Evolutionary conservation across 2,329 filamentous ascomycete species (phyloP).

Genomic region (Tolypocladium guangdongense): DNA sequence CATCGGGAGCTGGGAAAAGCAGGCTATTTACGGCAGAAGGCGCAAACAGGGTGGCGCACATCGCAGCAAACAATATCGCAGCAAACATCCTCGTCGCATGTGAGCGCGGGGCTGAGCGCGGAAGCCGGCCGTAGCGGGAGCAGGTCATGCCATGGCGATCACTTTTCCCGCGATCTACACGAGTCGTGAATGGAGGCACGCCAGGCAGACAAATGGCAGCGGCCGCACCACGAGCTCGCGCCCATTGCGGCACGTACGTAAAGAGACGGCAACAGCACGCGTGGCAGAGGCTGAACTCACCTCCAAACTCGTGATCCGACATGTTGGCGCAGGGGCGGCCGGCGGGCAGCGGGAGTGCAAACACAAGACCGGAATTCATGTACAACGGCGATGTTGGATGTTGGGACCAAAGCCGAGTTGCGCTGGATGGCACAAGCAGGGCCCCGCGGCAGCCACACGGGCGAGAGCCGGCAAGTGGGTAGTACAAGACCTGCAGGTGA

Average conservation of each 20-base stretch:
- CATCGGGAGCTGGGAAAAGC: background rate
- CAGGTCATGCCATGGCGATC: background rate
- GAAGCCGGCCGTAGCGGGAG: background rate
- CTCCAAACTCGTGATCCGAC: slow-evolving; percentile 57
- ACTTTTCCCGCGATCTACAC: background rate
- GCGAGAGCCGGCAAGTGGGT: background rate
- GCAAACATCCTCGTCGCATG: background rate
- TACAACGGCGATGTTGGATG: background rate
- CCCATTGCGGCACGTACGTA: background rate
- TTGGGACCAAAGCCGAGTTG: background rate
- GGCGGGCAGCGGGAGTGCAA: background rate
- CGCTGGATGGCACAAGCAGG: background rate
- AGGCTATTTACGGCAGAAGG: background rate
- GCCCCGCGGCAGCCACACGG: background rate
- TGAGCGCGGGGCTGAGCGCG: no score
- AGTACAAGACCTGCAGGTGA: background rate
- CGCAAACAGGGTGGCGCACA: background rate
- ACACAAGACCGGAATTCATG: background rate
- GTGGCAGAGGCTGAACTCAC: slow-evolving; percentile 28
- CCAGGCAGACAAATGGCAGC: background rate
- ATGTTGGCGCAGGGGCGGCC: slow-evolving; percentile 24
- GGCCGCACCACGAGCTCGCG: background rate
- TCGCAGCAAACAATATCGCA: background rate
- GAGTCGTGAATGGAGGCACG: background rate
- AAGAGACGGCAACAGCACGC: background rate